Base-by-base conservation (phyloP, 1,284 basidiomycete species). In the Paramarasmius palmivorus region DNA sequence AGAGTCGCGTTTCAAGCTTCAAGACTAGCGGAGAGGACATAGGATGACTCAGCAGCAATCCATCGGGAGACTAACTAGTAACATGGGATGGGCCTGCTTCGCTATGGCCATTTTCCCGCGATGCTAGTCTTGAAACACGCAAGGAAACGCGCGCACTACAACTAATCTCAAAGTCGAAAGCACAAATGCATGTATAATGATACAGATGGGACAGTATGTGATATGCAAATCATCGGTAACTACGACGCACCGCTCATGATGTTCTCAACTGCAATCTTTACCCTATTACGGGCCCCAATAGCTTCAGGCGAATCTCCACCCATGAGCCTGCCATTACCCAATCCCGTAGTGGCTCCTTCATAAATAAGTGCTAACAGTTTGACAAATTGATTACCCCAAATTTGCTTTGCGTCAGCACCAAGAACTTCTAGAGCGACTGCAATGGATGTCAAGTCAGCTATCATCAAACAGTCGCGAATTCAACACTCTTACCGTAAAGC, bases 321-420 rank as follows among this genome's bases (percentile, higher is more conserved):
- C 29, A 89, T 73, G 25, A 74, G 65, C 44, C 67, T 73, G 1
- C 65, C 73, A 26, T 71, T 68, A 26, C 73, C 73, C 40, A 83
- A 67, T 3, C 85, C 84, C 3, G 65, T 65, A 0, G 79, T 86
- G 38, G 82, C 77, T 8, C 84, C 83, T 49, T 84, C 77, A 59
- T 88, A 83, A 10, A 94, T 69, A 2, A 88, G 71, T 26, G 73
- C 78, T 36, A 93, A 75, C 44, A 94, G 67, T 66, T 95, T 95
- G 53, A 82, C 70, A 76, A 90, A 90, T 69, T 96, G 94, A 40
- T 73, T 71, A 2, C 93, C 92, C 79, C 85, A 95, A 4, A 88
- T 70, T 23, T 73, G 66, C 52, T 76, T 71, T 7, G 88, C 84
- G 32, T 83, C 73, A 22, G 74, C 65, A 0, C 90, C 92, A 49